Conservation (phyloP, 495 filamentous ascomycete species). For the Collariella sp. region DNA sequence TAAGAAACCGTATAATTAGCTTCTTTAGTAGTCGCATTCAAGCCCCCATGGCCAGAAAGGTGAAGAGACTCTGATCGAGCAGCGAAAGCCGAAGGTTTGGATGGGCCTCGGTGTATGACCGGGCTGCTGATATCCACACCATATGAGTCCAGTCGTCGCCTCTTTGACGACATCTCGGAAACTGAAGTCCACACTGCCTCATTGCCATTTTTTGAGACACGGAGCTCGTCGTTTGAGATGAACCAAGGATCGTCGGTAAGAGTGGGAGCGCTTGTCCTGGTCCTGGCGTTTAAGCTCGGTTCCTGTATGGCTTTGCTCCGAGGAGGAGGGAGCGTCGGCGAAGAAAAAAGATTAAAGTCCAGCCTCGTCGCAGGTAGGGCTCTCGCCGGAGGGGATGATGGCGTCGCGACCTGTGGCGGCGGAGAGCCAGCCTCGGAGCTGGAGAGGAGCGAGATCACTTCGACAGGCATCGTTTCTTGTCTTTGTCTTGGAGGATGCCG, state of each 20-base stretch:
- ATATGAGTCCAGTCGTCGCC: conserved; percentile 20
- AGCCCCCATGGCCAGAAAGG: not conserved
- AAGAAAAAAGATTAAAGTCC: not conserved
- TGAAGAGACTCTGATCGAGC: not conserved
- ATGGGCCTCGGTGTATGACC: not conserved
- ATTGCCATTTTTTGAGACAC: not conserved
- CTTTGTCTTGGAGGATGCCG: not conserved
- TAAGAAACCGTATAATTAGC: not conserved
- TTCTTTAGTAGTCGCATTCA: not conserved
- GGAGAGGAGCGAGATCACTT: conserved; percentile 36
- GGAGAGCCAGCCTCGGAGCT: conserved; percentile 13
- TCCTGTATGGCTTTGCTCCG: not conserved
- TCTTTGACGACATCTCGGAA: conserved; percentile 16
- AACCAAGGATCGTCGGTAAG: conserved; percentile 16
- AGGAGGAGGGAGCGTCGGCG: not conserved
- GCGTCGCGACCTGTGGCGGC: not conserved
- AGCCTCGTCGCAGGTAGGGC: not conserved
- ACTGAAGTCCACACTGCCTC: not conserved
- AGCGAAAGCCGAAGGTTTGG: not conserved
- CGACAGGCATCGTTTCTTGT: conserved; percentile 26
- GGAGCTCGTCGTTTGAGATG: conserved; percentile 40
- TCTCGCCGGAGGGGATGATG: not conserved
- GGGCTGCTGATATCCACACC: not conserved
- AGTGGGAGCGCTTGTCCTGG: not conserved
- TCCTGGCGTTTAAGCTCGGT: not conserved